Evolutionary conservation across 148 eudicot genomes (phyloP).

Genomic region (Drosera capensis): DNA sequence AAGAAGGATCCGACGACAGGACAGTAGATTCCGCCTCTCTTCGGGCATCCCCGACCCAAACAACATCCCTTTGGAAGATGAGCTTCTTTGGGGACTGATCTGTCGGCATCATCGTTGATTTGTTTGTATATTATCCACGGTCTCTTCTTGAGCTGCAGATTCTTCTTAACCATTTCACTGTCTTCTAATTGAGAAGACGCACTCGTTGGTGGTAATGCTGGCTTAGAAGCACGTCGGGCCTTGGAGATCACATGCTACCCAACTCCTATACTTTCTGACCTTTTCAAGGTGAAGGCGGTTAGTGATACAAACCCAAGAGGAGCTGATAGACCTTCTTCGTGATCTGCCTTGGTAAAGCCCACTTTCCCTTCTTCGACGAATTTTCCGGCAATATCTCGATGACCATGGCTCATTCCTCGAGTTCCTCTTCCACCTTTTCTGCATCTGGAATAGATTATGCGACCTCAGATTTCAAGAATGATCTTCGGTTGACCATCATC

Average conservation of each 20-base stretch:
- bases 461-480: no score
- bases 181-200: conserved; percentile 13
- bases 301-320: conserved; percentile 48
- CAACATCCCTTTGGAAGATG: conserved; percentile 66
- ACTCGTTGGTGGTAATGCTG: conserved; percentile 17
- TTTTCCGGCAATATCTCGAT: no score
- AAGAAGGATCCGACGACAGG: no score
- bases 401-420: no score
- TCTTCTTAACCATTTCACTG: conserved; percentile 17
- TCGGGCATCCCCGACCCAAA: conserved; percentile 38
- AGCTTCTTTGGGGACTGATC: conserved; percentile 20
- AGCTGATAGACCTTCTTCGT: conserved; percentile 13
- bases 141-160: conserved; percentile 28
- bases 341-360: conserved; percentile 3
- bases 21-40: conserved; percentile 32
- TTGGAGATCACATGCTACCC: conserved; percentile 8
- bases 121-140: conserved; percentile 47
- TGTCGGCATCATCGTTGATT: conserved; percentile 10
- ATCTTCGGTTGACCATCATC: no score
- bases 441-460: no score
- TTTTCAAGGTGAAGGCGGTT: conserved; percentile 44
- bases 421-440: no score
- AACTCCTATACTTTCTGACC: conserved; percentile 11
- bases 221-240: conserved; percentile 13
- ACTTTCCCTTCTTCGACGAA: conserved; percentile 6